Evolutionary conservation across 75 land plant species (phyloP), one percentile per base, ranked within the genome.

Genomic region (Pseudotsuga menziesii): DNA sequence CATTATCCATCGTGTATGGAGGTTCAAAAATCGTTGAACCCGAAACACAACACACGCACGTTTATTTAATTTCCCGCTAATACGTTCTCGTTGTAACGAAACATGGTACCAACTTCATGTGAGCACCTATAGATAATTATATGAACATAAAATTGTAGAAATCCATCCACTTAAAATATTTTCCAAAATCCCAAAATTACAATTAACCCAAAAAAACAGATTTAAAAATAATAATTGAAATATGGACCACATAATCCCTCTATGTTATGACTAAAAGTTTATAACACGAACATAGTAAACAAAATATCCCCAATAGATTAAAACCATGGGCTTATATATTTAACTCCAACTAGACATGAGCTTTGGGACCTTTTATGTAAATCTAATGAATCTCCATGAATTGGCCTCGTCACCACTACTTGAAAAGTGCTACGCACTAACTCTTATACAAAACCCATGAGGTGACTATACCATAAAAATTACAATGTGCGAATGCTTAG

Each of bases 401-500:
- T 23, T 29, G 9, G 13, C 11, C 25, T 61, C 13, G 3, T 2
- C 15, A 22, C 3, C 64, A 61, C 64, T 4, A 6, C 0, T 60
- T n/a, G 26, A n/a, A 0, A 20, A 60, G 0, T 39, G 4, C 41
- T 4, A 39, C 41, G 4, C 41, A 39, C 41, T 2, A 39, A 39
- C 41, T 39, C 41, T 39, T 39, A 39, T 4, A 60, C 11, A 60
- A 60, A 60, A 20, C 61, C 20, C 1, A 26, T 2, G 54, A 19
- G 41, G 63, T 61, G 22, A 25, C 39, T 20, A 5, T 14, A 52
- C 4, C 48, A 27, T 32, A 16, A n/a, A 4, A 77, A 89, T 81
- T 29, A 95, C 98, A 76, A 93, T 83, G 61, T 90, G 88, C 2
- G 98, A 96, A 79, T 82, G 85, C 66, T 84, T 93, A 20, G 91